Conservation (phyloP, 495 filamentous ascomycete genomes). For the Bombardia bombarda region DNA sequence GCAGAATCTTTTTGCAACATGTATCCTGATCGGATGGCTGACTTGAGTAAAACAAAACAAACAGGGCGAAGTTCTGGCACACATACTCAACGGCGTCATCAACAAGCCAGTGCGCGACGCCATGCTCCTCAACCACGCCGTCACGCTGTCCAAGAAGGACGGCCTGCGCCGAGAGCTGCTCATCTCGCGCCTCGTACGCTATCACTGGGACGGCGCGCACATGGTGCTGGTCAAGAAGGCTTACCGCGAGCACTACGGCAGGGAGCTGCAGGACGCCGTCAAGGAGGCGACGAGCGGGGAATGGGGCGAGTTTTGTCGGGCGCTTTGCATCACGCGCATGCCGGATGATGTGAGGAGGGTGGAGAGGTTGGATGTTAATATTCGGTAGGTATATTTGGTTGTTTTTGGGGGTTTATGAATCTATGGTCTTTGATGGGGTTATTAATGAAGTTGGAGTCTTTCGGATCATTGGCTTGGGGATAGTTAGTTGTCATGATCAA, state of each 20-base stretch:
- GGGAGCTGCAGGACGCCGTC: conserved; percentile 57
- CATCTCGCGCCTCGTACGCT: conserved; percentile 69
- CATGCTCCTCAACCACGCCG: conserved; percentile 86
- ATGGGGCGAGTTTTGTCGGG: conserved; percentile 45
- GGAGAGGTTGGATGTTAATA: conserved; percentile 27
- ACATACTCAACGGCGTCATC: conserved; percentile 94
- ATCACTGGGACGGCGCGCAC: conserved; percentile 78
- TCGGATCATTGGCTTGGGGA: too few relatives aligned
- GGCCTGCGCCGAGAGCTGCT: conserved; percentile 71
- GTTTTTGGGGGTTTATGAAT: too few relatives aligned
- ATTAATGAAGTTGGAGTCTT: too few relatives aligned
- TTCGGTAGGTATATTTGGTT: too few relatives aligned
- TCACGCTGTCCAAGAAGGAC: conserved; percentile 54
- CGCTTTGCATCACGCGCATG: conserved; percentile 45
- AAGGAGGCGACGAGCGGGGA: conserved; percentile 41
- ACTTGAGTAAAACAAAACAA: neutral
- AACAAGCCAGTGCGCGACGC: conserved; percentile 93
- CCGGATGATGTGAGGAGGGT: conserved; percentile 42
- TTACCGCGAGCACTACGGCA: conserved; percentile 63
- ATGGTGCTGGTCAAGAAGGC: conserved; percentile 62
- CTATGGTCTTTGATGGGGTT: too few relatives aligned
- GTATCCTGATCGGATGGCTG: too few relatives aligned
- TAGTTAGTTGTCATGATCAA: too few relatives aligned
- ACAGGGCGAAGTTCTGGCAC: conserved; percentile 88
- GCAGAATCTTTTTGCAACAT: too few relatives aligned